Evolutionary conservation across 257 asterid genomes (phyloP), one percentile per base, ranked within the genome.

Genomic region (Leptodermis oblonga): DNA sequence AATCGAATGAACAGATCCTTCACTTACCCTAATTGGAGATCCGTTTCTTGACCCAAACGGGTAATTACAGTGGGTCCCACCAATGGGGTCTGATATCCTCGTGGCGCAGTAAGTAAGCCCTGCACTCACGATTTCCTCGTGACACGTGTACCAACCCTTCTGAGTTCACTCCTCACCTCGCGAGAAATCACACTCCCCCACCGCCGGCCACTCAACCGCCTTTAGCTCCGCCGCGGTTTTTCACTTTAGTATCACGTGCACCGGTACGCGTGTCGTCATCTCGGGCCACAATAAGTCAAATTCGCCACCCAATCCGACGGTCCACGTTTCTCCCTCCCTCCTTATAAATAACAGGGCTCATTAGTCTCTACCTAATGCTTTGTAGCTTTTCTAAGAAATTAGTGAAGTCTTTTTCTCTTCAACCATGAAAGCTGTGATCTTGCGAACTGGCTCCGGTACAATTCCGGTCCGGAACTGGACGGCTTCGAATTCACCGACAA

Each of bases 361-460:
- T 52, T 52, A 20, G 28, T 20, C 59, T 52, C 59, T 0, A n/a
- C 22, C 58, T 4, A 52, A n/a, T n/a, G n/a, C n/a, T n/a, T n/a
- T n/a, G n/a, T n/a, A n/a, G n/a, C n/a, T n/a, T n/a, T n/a, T n/a
- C n/a, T n/a, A n/a, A n/a, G n/a, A n/a, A n/a, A n/a, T n/a, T n/a
- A 52, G 28, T 52, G 30, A 52, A 22, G 30, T 52, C 13, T 20
- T 52, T 22, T 52, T 22, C 30, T 30, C 0, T 52, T 7, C 11
- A 39, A 55, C 18, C 49, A 85, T 89, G 95, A 73, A 78, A 42
- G 73, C 84, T 28, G 74, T 80, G 62, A 77, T 89, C 25, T 67
- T 73, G 25, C 82, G 95, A 68, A 79, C 89, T 26, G 80, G 83
- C 13, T 86, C 92, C 67, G 85, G 86, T 64, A 69, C 83, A 3